Conservation (phyloP, 352 stramenopile genomes). For the Phytopythium ostracodes region DNA sequence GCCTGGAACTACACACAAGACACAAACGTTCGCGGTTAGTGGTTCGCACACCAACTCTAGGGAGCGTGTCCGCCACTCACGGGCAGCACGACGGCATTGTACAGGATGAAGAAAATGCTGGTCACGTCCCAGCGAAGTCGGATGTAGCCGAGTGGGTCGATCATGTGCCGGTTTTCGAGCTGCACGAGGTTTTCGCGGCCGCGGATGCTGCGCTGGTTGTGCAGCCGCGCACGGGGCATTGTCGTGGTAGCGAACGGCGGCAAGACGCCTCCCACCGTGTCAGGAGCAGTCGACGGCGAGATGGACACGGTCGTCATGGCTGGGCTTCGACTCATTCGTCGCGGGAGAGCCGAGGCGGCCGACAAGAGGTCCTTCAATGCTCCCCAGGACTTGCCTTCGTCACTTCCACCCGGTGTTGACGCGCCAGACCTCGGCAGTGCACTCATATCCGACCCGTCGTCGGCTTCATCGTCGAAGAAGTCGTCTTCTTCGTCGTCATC, state of each 20-base stretch:
- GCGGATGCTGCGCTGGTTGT: conserved; percentile 27
- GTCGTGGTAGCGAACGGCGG: conserved; percentile 13
- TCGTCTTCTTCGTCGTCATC: not conserved
- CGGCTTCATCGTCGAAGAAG: no score
- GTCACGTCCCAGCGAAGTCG: conserved; percentile 61
- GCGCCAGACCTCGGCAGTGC: no score
- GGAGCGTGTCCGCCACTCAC: no score
- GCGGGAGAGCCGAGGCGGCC: not conserved
- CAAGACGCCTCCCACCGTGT: conserved; percentile 15
- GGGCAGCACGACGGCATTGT: conserved; percentile 69
- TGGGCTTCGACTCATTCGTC: not conserved
- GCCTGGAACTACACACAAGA: conserved; percentile 79
- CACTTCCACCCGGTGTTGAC: no score
- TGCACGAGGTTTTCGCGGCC: conserved; percentile 20
- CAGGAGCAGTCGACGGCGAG: not conserved
- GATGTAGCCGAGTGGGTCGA: conserved; percentile 54
- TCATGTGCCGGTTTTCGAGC: conserved; percentile 31
- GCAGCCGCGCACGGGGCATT: conserved; percentile 11
- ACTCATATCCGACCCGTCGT: no score
- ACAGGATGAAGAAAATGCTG: conserved; percentile 72
- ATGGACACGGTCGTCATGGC: not conserved
- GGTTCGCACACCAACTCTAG: no score
- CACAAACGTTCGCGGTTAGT: no score
- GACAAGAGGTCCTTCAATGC: not conserved
- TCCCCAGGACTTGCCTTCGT: not conserved